Evolutionary conservation across 2,329 filamentous ascomycete species (phyloP).

Genomic region (Septoria linicola): DNA sequence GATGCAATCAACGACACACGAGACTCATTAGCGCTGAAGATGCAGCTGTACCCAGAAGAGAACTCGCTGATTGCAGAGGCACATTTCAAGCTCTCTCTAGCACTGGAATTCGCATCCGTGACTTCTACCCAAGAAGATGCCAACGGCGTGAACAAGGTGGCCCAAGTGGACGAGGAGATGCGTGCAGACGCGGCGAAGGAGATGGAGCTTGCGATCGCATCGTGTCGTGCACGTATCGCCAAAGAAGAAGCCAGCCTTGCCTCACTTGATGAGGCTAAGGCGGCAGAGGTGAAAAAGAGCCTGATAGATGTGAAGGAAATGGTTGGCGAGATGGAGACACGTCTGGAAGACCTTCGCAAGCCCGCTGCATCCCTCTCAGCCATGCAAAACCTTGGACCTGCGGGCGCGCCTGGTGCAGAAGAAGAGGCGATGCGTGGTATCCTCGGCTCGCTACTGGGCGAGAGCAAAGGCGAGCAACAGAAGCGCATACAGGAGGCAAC

Average conservation of each 20-base stretch:
- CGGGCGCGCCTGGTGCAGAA: constrained; percentile 44
- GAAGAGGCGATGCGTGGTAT: constrained; percentile 57
- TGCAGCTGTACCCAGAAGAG: constrained; percentile 74
- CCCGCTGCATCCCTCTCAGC: constrained; percentile 59
- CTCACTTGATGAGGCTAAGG: constrained; percentile 52
- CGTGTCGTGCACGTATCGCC: constrained; percentile 68
- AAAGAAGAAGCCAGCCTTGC: constrained; percentile 67
- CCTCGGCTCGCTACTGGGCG: constrained; percentile 62
- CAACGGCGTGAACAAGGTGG: constrained; percentile 39
- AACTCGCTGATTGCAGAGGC: constrained; percentile 88
- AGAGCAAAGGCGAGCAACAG: constrained; percentile 60
- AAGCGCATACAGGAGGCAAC: constrained; percentile 70
- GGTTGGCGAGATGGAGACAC: constrained; percentile 73
- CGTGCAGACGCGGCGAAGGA: constrained; percentile 69
- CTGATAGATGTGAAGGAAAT: constrained; percentile 76
- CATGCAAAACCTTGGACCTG: constrained; percentile 46
- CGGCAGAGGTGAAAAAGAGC: constrained; percentile 61
- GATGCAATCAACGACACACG: constrained; percentile 84
- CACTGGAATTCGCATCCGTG: constrained; percentile 87
- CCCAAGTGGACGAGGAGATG: constrained; percentile 64
- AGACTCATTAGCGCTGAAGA: constrained; percentile 73
- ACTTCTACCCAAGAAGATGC: constrained; percentile 55
- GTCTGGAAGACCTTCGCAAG: constrained; percentile 68
- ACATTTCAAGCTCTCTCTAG: constrained; percentile 93
- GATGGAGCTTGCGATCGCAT: constrained; percentile 71